Evolutionary conservation across 352 stramenopile species (phyloP), one percentile per base, ranked within the genome.

Genomic region (Phytophthora foliorum): DNA sequence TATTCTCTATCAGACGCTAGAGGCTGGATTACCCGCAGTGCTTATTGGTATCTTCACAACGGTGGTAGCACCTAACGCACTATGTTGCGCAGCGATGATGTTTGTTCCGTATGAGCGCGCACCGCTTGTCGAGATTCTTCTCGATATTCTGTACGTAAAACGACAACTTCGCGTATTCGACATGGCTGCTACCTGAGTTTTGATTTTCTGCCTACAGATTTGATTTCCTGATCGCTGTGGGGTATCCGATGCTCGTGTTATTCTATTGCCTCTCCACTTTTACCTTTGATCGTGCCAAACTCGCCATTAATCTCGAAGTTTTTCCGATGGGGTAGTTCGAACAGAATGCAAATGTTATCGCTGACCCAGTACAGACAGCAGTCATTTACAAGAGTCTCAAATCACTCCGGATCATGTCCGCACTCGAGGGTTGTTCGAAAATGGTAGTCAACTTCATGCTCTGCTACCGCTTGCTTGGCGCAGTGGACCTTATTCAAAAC

Each of bases 351-450:
- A 36, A 24, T 1, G 49, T 74, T 0, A 41, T 72, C 9, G 59
- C 67, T 0, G 58, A 78, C 27, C 66, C 69, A 0, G 34, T 44
- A 1, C 22, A 70, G 17, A 53, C 53, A 1, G 66, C 58, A 0
- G 32, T 70, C n/a, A 69, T 81, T 51, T 53, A 57, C 22, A 16
- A 73, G 36, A 60, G 17, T 7, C 48, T 83, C 3, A 69, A 75
- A n/a, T 75, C 67, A 0, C 57, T 84, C 1, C 67, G 76, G 0
- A 78, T 83, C 44, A 57, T 69, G 34, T 74, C 76, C 2, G 25
- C 36, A 0, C 27, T 78, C 2, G 52, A 66, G 17, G 63, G 76
- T 11, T 75, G 82, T 21, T 63, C 68, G 1, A 57, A 66, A 0
- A 55, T 83, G 11, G 69, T 72, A 0, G 74, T 73, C 4, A 75